Evolutionary conservation across 2,329 filamentous ascomycete genomes (phyloP), one percentile per base, ranked within the genome.

Genomic region (Sporothrix pallida): DNA sequence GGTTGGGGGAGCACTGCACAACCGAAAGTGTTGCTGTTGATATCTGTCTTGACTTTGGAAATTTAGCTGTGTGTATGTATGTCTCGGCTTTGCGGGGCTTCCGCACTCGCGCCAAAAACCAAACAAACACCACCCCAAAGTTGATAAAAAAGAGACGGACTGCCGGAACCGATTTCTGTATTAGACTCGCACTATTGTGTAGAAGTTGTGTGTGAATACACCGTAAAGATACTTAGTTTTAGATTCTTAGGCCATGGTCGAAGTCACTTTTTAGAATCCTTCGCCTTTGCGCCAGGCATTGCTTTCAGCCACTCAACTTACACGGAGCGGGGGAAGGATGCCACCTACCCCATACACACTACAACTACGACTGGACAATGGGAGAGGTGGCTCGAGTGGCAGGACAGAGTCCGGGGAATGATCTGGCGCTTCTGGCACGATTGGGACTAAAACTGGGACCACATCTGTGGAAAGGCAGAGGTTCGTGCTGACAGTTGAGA

Each of bases 281-380:
- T 37, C 31, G 31, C 31, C 31, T 37, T 7, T 37, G 31, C 4
- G 31, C 31, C 31, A 37, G 31, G 31, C 31, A 37, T 37, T 37
- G 31, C 13, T 63, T 17, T 69, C 48, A 69, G 65, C 46, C 48
- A 69, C 65, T 69, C 65, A 52, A 37, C 65, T 52, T 54, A 69
- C 63, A 67, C 63, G 44, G 42, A 13, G 46, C 13, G 23, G 17
- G 13, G 23, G 31, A 37, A 37, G 31, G 31, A 37, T 37, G 10
- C 44, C 46, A 68, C 5, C 46, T 52, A 52, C 63, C 68, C 48
- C 48, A 58, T 46, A 58, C 46, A 63, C 71, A 67, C 37, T 58
- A n/a, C 48, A 56, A 54, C 54, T 23, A 26, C 71, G 15, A 58
- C 23, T 31, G 48, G 60, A 56, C 44, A 50, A 37, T 37, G 31